Evolutionary conservation across 345 rosid species (phyloP).

Genomic region (Citrus hindsii): DNA sequence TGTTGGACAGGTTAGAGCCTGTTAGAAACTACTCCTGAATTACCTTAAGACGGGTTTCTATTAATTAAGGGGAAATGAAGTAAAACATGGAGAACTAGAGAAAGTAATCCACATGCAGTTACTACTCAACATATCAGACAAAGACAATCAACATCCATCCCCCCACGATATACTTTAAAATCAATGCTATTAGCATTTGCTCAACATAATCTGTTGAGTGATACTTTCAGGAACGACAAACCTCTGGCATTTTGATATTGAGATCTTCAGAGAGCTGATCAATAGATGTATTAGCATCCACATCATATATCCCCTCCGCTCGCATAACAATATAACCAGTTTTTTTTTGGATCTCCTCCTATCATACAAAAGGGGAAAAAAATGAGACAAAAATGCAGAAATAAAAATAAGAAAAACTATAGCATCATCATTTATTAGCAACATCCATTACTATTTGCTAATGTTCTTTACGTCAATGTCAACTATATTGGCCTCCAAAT

Average conservation of each 20-base stretch:
- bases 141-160: neutral
- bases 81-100: neutral
- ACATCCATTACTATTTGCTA: neutral
- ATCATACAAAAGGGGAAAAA: neutral
- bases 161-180: neutral
- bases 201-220: neutral
- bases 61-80: neutral
- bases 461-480: neutral
- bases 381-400: neutral
- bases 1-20: neutral
- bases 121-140: neutral
- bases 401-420: neutral
- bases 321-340: constrained; percentile 97
- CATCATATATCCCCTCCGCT: constrained; percentile 90
- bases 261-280: constrained; percentile 96
- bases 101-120: neutral
- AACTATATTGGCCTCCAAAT: neutral
- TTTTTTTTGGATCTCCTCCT: constrained; percentile 99
- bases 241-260: constrained; percentile 96
- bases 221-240: constrained; percentile 19
- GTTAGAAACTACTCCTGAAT: neutral
- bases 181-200: neutral
- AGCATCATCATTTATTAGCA: neutral
- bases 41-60: neutral
- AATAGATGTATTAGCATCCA: constrained; percentile 96